Evolutionary conservation across 257 asterid species (phyloP).

Genomic region (Asclepias syriaca): DNA sequence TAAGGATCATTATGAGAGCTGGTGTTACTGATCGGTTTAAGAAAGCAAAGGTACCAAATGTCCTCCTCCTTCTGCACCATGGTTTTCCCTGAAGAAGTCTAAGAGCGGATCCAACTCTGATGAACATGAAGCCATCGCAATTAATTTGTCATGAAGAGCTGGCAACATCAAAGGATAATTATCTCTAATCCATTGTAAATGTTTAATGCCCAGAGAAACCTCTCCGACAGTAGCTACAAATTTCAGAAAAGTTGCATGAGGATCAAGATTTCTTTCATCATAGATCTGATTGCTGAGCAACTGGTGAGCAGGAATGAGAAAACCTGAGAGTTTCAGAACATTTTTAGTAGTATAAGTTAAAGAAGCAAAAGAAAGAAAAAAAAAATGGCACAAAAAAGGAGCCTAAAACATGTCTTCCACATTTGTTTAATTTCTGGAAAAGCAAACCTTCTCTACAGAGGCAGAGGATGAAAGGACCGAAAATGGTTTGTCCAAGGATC

Average conservation of each 20-base stretch:
- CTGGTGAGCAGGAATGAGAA: conserved; percentile 38
- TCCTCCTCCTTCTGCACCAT: conserved; percentile 1
- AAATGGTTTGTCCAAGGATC: conserved; percentile 34
- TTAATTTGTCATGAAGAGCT: conserved; percentile 38
- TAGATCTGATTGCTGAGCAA: conserved; percentile 30
- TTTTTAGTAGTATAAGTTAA: background rate
- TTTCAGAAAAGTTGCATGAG: conserved; percentile 47
- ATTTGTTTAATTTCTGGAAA: background rate
- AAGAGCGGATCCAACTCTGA: conserved; percentile 29
- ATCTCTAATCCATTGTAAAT: conserved; percentile 43
- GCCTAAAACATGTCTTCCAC: background rate
- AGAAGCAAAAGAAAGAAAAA: background rate
- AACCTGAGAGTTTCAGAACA: conserved; percentile 42
- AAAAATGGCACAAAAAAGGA: background rate
- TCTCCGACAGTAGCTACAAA: conserved; percentile 45
- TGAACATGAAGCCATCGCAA: conserved; percentile 37
- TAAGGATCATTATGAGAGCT: background rate
- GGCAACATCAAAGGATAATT: conserved; percentile 38
- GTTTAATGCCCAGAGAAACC: conserved; percentile 44
- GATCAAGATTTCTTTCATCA: conserved; percentile 31
- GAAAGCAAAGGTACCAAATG: conserved; percentile 2
- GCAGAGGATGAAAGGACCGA: conserved; percentile 37
- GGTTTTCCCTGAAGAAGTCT: conserved; percentile 20
- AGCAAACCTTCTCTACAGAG: conserved; percentile 62
- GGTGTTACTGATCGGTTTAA: background rate